Evolutionary conservation across 495 filamentous ascomycete species (phyloP).

Genomic region (Xylaria flabelliformis): DNA sequence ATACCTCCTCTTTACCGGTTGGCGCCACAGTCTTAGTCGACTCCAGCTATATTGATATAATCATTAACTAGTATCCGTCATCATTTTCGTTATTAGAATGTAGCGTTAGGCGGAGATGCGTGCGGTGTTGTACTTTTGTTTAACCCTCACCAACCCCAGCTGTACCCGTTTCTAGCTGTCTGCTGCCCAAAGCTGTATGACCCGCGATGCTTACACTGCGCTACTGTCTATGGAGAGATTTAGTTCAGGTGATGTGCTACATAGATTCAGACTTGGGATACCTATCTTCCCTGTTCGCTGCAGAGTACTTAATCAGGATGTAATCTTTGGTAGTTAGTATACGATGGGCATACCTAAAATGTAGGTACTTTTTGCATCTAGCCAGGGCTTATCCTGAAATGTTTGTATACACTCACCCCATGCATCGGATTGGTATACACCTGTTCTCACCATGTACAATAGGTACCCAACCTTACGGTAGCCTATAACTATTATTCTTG

Average conservation of each 20-base stretch:
- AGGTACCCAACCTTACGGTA: not conserved
- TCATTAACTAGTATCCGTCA: slow-evolving; percentile 3
- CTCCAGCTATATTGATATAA: not conserved
- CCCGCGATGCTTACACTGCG: not conserved
- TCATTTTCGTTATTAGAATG: not conserved
- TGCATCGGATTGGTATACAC: not conserved
- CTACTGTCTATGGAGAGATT: slow-evolving; percentile 5
- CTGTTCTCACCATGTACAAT: not conserved
- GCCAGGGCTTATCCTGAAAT: not conserved
- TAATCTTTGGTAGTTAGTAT: not conserved
- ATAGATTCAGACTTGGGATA: not conserved
- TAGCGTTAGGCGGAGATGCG: not conserved
- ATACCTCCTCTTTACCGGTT: slow-evolving; percentile 15
- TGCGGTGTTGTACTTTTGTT: slow-evolving; percentile 20
- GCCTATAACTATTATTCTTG: not conserved
- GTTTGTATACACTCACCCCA: slow-evolving; percentile 1
- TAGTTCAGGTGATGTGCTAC: not conserved
- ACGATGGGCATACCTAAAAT: not conserved
- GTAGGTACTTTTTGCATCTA: slow-evolving; percentile 3
- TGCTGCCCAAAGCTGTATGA: slow-evolving; percentile 9
- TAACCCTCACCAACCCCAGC: not conserved
- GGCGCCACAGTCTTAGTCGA: slow-evolving; percentile 20
- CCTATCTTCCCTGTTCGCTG: not conserved
- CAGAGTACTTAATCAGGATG: not conserved
- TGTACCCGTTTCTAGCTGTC: not conserved